A percentile compares a stretch with the other conserved stretches of the same genome.
Evolutionary conservation across 2,329 filamentous ascomycete genomes (phyloP).

Genomic region (Harringtonia lauricola): DNA sequence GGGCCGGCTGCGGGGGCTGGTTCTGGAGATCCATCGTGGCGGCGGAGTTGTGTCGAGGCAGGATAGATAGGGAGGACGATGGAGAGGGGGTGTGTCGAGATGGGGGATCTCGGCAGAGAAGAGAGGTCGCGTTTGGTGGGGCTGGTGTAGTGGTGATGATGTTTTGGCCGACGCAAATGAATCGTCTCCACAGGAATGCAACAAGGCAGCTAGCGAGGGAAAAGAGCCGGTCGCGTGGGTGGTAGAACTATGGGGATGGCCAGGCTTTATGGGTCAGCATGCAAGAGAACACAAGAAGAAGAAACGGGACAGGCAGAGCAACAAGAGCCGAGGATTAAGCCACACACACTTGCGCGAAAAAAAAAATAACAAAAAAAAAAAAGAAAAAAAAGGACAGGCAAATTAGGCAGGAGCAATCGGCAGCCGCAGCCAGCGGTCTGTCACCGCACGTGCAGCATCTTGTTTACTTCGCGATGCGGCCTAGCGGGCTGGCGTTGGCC

Average conservation of each 20-base stretch:
- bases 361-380: neutral
- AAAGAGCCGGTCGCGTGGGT: too few species aligned
- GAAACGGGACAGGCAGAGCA: neutral
- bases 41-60: neutral
- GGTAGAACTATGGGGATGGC: too few species aligned
- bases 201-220: too few species aligned
- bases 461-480: conserved; percentile 13
- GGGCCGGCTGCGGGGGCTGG: conserved; percentile 40
- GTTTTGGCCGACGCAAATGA: neutral
- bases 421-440: neutral
- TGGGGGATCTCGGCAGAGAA: too few species aligned
- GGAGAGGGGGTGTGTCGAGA: neutral
- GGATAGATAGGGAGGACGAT: neutral
- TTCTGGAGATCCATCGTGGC: conserved; percentile 43
- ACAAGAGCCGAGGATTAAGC: neutral
- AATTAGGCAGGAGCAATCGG: neutral
- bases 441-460: neutral
- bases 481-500: neutral
- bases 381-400: neutral
- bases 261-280: neutral
- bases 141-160: neutral
- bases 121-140: too few species aligned
- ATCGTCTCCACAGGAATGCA: neutral
- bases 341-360: neutral
- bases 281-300: neutral